Evolutionary conservation across 2,329 filamentous ascomycete genomes (phyloP), one percentile per base, ranked within the genome.

Genomic region (Biscogniauxia sp.): DNA sequence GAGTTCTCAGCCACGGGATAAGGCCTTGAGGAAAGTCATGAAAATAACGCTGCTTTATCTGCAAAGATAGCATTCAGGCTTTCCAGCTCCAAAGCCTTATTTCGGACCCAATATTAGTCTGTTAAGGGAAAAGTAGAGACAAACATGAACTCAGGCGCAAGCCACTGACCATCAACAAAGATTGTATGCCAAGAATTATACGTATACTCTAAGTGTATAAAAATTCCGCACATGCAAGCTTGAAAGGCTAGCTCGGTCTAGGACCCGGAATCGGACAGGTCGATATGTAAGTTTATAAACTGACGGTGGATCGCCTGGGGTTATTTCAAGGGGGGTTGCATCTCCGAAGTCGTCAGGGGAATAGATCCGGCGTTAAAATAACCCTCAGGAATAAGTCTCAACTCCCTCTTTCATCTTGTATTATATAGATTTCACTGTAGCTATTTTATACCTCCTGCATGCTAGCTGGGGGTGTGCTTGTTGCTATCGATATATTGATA

Each of bases 251-350:
- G 49, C 25, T 37, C 51, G 15, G 20, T 25, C 53, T 49, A 55
- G 51, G 25, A 49, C 20, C 56, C 59, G 45, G 53, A 32, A 37
- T 58, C 51, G 19, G 59, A 54, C 26, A 45, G 56, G 51, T 54
- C 53, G 51, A 32, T 53, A 53, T 19, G n/a, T 26, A 50, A 56
- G 50, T 26, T 58, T 51, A 58, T 56, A 54, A 54, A 26, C 58
- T 55, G 57, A 60, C n/a, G 37, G 37, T 45, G 37, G 37, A 45
- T 45, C 37, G 13, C 2, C 37, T 45, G 13, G 37, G 37, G 37
- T 15, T 37, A 9, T 45, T 45, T 45, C 37, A 45, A 6, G 37
- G 37, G 37, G 37, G 53, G 60, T 51, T 49, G 56, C 58, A 53
- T 53, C 25, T 37, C 45, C 32, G 25, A 41, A 49, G 19, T 41